These are phyloP conservation scores for Sextonia rubra DNA, from an alignment of 164 flowering plant genomes.

Conservation along the genomic window DNA sequence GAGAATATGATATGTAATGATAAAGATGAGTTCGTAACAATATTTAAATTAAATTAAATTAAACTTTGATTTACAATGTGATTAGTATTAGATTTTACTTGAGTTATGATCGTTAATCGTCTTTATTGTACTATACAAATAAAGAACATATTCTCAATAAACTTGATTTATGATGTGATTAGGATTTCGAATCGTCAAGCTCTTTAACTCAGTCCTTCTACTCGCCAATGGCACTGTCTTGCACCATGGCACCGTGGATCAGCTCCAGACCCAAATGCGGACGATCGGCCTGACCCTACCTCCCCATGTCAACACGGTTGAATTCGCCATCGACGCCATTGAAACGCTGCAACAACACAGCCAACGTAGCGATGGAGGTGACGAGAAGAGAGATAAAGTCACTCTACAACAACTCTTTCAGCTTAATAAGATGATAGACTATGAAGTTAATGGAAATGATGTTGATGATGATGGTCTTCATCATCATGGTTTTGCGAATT, in stretches of 20 bases:
- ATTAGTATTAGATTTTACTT: no score
- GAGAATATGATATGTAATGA: no score
- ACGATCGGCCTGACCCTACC: conserved; percentile 56
- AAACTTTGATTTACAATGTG: no score
- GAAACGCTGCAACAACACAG: conserved; percentile 39
- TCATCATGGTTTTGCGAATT: conserved; percentile 46
- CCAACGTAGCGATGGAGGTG: conserved; percentile 6
- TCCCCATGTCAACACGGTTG: conserved; percentile 63
- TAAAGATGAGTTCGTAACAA: no score
- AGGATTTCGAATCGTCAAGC: conserved; percentile 66
- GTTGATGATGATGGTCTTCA: conserved; percentile 12
- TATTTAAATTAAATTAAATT: no score
- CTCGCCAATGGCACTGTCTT: conserved; percentile 72
- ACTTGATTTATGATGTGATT: no score
- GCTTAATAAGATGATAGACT: conserved; percentile 59
- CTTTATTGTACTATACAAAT: no score
- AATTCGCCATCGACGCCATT: conserved; percentile 84
- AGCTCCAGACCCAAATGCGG: conserved; percentile 43
- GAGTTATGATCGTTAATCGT: no score
- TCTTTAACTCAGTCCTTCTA: conserved; percentile 61
- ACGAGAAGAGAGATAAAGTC: conserved; percentile 24
- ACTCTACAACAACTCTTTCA: conserved; percentile 85
- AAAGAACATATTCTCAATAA: no score
- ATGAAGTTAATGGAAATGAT: conserved; percentile 20
- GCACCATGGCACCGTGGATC: conserved; percentile 74